Evolutionary conservation across 225 moss, liverwort and hornwort genomes (phyloP).

Genomic region (Rhytidiadelphus loreus): DNA sequence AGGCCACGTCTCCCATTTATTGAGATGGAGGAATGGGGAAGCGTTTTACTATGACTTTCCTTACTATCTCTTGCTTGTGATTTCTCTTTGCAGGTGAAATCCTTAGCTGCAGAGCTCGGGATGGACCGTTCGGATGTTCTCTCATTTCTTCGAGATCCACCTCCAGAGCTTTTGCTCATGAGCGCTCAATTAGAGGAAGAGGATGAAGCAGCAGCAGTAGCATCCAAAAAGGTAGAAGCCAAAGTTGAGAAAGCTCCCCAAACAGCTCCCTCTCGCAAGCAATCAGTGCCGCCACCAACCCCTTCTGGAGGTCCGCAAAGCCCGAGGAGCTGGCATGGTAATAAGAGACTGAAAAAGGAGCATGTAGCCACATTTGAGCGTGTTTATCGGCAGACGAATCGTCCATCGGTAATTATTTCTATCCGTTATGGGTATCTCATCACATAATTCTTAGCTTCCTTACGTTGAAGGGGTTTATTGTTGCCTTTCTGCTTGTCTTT

Average conservation of each 20-base stretch:
- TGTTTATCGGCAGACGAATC: conserved; percentile 63
- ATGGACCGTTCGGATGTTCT: conserved; percentile 80
- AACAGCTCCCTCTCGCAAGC: conserved; percentile 1
- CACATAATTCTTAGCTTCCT: background rate
- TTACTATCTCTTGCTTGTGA: background rate
- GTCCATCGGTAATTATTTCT: conserved; percentile 52
- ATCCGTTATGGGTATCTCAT: background rate
- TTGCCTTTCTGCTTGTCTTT: background rate
- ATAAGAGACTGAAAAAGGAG: conserved; percentile 75
- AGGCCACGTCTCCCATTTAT: background rate
- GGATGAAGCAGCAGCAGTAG: background rate
- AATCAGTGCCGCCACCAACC: conserved; percentile 7
- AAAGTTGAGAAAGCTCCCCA: background rate
- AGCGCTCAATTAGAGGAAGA: conserved; percentile 33
- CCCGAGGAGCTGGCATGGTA: conserved; percentile 55
- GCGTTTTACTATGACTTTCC: background rate
- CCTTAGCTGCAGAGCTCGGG: conserved; percentile 64
- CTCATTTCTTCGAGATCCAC: conserved; percentile 67
- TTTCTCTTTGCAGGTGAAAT: conserved; percentile 54
- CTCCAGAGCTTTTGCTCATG: conserved; percentile 75
- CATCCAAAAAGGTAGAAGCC: background rate
- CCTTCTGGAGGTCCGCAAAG: conserved; percentile 21
- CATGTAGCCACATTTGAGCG: conserved; percentile 87
- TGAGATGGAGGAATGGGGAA: background rate
- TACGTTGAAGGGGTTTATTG: background rate